Base-by-base conservation (phyloP, 257 asterid genomes). In the Salvia rosmarinus region DNA sequence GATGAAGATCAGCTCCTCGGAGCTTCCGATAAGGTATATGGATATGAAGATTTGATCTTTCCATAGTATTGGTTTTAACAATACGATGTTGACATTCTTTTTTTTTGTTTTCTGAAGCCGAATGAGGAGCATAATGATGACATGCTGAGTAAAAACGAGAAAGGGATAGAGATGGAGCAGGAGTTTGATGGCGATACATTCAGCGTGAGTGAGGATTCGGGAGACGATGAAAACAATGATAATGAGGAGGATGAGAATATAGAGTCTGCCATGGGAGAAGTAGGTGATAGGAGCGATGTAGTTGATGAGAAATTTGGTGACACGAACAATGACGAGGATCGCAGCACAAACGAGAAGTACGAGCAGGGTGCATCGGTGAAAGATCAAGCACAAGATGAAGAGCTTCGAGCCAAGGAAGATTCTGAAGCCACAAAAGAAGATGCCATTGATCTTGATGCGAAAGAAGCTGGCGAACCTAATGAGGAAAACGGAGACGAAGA, bases 1-100 rank as follows among this genome's bases (percentile, higher is more conserved):
- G 89, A 89, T 51, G 99, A 95, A 83, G 99, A 95, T 78, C 99
- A 95, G 86, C 95, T 95, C 60, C 82, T 89, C 56, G 98, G 96
- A 32, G 42, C 83, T 46, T 84, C 93, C 44, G 86, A 80, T 23
- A 85, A 85, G 86, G 98, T 92, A 84, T 47, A 76, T 52, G 19
- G 9, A 49, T 77, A 61, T 55, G 16, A 17, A 55, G 30, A 44
- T 52, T 37, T 17, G 63, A 74, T 50, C 56, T 39, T 59, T 67
- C 47, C 1, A 4, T 56, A 5, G n/a, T 23, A n/a, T 40, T 77
- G 14, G 9, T 56, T 70, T 79, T 54, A 64, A 11, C 1, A 1
- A 40, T 65, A 54, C 0, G 25, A 50, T 59, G 56, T 65, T 8
- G 34, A 43, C 17, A 5, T 10, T 67, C 32, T n/a, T n/a, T n/a